These are phyloP conservation scores for Candida albicans DNA, from an alignment of 1,139 yeast species.

Conservation along the genomic window DNA sequence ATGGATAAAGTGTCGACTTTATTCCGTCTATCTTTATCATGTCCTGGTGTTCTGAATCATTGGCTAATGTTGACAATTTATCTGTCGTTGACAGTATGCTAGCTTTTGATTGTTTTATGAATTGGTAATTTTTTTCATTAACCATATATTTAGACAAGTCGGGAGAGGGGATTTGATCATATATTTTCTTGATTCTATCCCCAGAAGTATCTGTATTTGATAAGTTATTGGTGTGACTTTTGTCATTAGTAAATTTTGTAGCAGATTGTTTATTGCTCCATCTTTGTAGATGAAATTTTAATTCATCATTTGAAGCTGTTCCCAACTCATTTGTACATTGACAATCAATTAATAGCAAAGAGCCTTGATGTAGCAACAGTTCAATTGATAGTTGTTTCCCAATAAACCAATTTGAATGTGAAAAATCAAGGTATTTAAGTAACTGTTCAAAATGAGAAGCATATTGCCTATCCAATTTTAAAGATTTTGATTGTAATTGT, in stretches of 20 bases:
- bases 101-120: no score
- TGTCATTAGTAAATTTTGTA: neutral
- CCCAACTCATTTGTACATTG: neutral
- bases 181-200: constrained; percentile 31
- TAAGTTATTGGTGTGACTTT: neutral
- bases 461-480: constrained; percentile 27
- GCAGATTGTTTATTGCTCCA: constrained; percentile 21
- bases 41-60: constrained; percentile 16
- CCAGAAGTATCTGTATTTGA: constrained; percentile 15
- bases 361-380: neutral
- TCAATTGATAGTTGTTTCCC: constrained; percentile 10
- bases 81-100: constrained; percentile 21
- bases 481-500: constrained; percentile 16
- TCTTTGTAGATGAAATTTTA: constrained; percentile 17
- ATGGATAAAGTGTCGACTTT: constrained; percentile 50
- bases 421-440: constrained; percentile 18
- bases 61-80: constrained; percentile 17
- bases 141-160: constrained; percentile 19
- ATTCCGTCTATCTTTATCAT: constrained; percentile 44
- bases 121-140: neutral
- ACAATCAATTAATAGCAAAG: neutral
- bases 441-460: constrained; percentile 27
- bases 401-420: constrained; percentile 37
- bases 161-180: constrained; percentile 44
- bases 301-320: constrained; percentile 2